A percentile compares a stretch with the other conserved stretches of the same genome.
These are phyloP conservation scores for Coleophoma cylindrospora DNA, from an alignment of 2,329 filamentous ascomycete species.

Conservation along the genomic window DNA sequence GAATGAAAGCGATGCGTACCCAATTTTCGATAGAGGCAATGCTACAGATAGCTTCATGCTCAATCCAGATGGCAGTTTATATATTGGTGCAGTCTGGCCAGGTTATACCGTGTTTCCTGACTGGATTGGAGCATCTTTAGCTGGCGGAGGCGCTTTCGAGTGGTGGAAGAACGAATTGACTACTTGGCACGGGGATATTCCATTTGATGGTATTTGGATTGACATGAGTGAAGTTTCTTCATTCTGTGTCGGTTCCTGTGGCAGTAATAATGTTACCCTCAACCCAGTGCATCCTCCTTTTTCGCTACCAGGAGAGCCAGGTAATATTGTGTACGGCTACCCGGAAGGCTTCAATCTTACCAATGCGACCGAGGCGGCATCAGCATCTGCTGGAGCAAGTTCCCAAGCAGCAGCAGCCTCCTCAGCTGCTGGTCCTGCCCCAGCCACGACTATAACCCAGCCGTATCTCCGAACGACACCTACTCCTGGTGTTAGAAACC, in stretches of 20 bases:
- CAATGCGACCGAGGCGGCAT: constrained; percentile 62
- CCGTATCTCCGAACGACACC: constrained; percentile 54
- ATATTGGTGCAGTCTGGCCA: constrained; percentile 67
- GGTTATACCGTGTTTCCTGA: constrained; percentile 67
- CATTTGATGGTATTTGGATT: constrained; percentile 51
- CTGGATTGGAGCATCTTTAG: constrained; percentile 58
- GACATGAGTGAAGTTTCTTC: constrained; percentile 56
- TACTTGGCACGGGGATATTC: constrained; percentile 46
- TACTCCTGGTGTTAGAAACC: constrained; percentile 57
- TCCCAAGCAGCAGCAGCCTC: constrained; percentile 37
- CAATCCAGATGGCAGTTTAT: constrained; percentile 50
- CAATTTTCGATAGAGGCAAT: constrained; percentile 56
- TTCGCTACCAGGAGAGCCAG: constrained; percentile 57
- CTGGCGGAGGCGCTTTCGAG: constrained; percentile 54
- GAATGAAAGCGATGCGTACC: constrained; percentile 61
- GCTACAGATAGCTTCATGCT: constrained; percentile 49
- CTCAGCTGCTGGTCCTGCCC: constrained; percentile 24
- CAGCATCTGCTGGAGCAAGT: constrained; percentile 48
- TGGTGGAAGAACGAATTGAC: constrained; percentile 66
- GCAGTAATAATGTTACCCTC: constrained; percentile 55
- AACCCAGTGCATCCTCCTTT: constrained; percentile 68
- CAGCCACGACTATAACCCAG: constrained; percentile 28
- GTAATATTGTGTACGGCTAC: constrained; percentile 53
- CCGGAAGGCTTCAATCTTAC: constrained; percentile 67
- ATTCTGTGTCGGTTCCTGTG: constrained; percentile 70